Evolutionary conservation across 306 rosid species (phyloP).

Genomic region (Quercus bicolor): DNA sequence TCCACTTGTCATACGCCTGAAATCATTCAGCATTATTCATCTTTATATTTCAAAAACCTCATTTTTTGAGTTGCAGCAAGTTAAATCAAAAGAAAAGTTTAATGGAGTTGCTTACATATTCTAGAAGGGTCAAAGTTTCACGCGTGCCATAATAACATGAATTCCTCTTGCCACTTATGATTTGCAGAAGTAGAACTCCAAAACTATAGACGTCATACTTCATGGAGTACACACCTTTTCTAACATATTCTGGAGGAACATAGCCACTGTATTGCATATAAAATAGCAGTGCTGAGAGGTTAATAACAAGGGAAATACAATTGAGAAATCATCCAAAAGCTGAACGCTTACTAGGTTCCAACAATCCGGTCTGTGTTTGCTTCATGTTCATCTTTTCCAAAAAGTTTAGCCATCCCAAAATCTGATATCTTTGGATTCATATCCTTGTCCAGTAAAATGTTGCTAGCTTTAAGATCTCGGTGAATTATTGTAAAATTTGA

Average conservation of each 20-base stretch:
- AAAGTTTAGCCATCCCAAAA: conserved; percentile 37
- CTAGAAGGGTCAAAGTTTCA: conserved; percentile 19
- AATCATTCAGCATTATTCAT: background rate
- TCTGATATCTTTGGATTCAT: conserved; percentile 39
- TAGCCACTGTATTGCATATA: too few relatives aligned
- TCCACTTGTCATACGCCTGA: conserved; percentile 41
- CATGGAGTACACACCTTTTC: conserved; percentile 26
- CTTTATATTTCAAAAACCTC: too few relatives aligned
- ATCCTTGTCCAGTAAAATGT: conserved; percentile 21
- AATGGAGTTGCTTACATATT: conserved; percentile 21
- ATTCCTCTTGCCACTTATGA: conserved; percentile 35
- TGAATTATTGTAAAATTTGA: conserved; percentile 31
- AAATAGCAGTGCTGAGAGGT: too few relatives aligned
- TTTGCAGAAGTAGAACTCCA: conserved; percentile 29
- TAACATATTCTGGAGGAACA: conserved; percentile 29
- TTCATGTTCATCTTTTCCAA: conserved; percentile 15
- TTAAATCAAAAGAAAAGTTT: background rate
- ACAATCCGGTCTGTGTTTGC: conserved; percentile 36
- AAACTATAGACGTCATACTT: background rate
- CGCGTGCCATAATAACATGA: background rate
- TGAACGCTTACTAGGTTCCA: conserved; percentile 31
- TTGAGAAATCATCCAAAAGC: too few relatives aligned
- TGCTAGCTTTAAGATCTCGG: conserved; percentile 34
- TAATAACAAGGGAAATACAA: too few relatives aligned
- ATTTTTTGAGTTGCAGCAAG: background rate